Conservation (phyloP, 2,329 filamentous ascomycete genomes). For the Trichoderma afroharzianum region DNA sequence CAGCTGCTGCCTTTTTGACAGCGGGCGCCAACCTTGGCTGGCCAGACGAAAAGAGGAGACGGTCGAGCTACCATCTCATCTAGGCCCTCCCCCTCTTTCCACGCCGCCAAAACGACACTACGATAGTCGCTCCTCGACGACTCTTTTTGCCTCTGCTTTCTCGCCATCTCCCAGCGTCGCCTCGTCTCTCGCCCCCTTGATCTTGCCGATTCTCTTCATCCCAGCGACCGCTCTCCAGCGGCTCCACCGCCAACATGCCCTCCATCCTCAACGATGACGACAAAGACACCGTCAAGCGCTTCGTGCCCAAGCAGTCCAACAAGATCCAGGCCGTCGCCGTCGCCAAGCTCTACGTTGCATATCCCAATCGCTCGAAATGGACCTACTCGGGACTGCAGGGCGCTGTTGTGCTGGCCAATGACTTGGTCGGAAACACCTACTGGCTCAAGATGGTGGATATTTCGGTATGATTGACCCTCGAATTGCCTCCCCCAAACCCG, state of each 20-base stretch:
- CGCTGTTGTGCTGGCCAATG: conserved; percentile 85
- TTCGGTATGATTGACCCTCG: conserved; percentile 55
- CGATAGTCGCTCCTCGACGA: conserved; percentile 5
- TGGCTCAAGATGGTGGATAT: conserved; percentile 98
- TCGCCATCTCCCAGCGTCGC: not conserved
- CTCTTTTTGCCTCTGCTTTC: not conserved
- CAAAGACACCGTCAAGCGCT: conserved; percentile 93
- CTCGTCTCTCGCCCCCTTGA: not conserved
- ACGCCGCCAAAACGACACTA: conserved; percentile 9
- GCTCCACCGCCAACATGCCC: conserved; percentile 43
- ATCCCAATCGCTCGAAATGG: conserved; percentile 84
- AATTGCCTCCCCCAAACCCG: conserved; percentile 16
- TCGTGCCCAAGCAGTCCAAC: conserved; percentile 89
- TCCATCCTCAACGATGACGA: conserved; percentile 83
- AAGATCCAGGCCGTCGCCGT: conserved; percentile 97
- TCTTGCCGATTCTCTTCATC: not conserved
- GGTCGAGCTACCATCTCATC: conserved; percentile 2
- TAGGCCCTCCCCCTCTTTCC: conserved; percentile 17
- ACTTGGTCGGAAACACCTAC: conserved; percentile 90
- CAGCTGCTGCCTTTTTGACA: conserved; percentile 12
- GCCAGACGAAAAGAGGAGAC: conserved; percentile 16
- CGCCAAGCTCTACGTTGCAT: conserved; percentile 87
- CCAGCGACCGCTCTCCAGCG: conserved; percentile 3
- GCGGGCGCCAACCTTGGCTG: conserved; percentile 15
- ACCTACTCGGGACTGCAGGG: conserved; percentile 91